Conservation (phyloP, 495 filamentous ascomycete genomes). For the Penicillium salamii region DNA sequence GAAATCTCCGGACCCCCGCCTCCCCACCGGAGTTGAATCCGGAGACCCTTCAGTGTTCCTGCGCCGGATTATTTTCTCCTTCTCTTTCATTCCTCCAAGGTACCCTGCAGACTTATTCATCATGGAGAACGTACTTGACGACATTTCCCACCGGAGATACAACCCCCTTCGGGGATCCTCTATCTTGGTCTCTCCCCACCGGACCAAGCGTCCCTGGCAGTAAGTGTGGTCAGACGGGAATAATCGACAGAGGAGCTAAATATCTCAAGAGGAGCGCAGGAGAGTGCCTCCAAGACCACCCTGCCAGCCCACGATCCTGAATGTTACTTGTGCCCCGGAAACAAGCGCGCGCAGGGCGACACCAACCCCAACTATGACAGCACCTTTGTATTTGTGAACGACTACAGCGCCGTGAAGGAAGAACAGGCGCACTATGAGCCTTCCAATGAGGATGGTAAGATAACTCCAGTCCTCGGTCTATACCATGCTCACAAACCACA, state of each 20-base stretch:
- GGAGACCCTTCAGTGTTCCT: constrained; percentile 4
- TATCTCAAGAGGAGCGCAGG: constrained; percentile 77
- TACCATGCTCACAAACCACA: constrained; percentile 23
- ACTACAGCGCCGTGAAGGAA: constrained; percentile 96
- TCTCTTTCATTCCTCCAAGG: constrained; percentile 7
- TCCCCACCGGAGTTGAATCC: constrained; percentile 8
- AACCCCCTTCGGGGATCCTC: constrained; percentile 88
- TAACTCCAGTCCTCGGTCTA: not conserved
- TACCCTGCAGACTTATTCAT: constrained; percentile 1
- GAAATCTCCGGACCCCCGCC: constrained; percentile 13
- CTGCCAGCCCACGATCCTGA: constrained; percentile 78
- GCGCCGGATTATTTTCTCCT: constrained; percentile 5
- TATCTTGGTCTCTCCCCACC: constrained; percentile 91
- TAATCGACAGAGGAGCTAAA: not conserved
- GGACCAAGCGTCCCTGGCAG: constrained; percentile 98
- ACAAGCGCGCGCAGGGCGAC: constrained; percentile 87
- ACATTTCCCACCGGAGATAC: constrained; percentile 93
- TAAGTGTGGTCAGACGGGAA: constrained; percentile 48
- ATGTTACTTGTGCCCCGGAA: constrained; percentile 97
- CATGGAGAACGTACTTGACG: constrained; percentile 80
- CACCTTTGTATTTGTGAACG: constrained; percentile 95
- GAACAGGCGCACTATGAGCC: constrained; percentile 70
- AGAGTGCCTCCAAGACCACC: constrained; percentile 71
- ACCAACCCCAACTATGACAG: constrained; percentile 79
- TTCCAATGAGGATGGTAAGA: constrained; percentile 49